Conservation (phyloP, 345 rosid genomes). For the Anastatica hierochuntica region DNA sequence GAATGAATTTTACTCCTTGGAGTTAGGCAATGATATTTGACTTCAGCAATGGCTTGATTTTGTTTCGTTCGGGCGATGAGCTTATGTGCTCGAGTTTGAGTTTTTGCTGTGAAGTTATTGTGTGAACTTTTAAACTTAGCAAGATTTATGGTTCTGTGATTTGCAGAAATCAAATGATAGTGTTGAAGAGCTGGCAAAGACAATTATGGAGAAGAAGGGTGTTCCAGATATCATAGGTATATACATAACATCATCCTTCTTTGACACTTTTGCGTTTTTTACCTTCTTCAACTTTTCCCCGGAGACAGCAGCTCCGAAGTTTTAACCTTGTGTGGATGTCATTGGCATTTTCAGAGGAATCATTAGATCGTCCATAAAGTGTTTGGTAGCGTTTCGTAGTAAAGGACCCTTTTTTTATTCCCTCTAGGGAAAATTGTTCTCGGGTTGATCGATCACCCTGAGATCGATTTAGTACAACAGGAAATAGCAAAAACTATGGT, state of each 20-base stretch:
- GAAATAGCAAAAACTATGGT: background rate
- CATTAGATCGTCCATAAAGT: too few species aligned
- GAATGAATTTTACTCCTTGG: background rate
- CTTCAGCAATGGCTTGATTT: background rate
- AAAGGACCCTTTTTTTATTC: background rate
- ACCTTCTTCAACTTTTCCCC: background rate
- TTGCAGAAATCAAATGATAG: slow-evolving; percentile 60
- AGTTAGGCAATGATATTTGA: background rate
- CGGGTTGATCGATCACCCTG: background rate
- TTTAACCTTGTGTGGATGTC: background rate
- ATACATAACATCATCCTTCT: background rate
- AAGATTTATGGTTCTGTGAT: slow-evolving; percentile 1
- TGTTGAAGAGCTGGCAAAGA: slow-evolving; percentile 62
- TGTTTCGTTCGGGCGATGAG: too few species aligned
- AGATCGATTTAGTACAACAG: background rate
- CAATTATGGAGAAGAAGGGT: slow-evolving; percentile 69
- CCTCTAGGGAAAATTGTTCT: background rate
- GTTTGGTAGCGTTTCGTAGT: background rate
- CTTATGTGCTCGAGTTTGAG: background rate
- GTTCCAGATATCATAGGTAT: slow-evolving; percentile 84
- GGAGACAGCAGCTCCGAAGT: background rate
- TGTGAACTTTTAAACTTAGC: background rate
- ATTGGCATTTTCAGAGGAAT: background rate
- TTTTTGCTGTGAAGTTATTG: background rate
- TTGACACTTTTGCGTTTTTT: background rate